Base-by-base conservation (phyloP, 2,329 filamentous ascomycete species). In the Colletotrichum eremochloae region DNA sequence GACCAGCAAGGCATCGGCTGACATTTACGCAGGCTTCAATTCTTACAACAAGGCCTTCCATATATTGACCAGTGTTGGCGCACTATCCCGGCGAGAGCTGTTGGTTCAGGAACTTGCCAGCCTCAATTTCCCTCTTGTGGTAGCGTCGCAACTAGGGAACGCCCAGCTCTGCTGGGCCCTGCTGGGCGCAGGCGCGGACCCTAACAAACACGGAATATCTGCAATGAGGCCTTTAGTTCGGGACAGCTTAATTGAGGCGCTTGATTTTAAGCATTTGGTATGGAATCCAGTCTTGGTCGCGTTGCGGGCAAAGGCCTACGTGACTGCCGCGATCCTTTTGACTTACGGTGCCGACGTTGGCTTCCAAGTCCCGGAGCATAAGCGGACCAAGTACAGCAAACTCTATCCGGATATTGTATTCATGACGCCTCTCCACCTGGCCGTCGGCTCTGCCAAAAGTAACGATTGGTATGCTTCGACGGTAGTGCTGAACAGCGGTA, bases 111-210 rank as follows among this genome's bases (percentile, higher is more conserved):
- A 15, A 15, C 0, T 29, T 5, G 18, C 48, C 48, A 29, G 31
- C 6, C 31, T 50, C 6, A 36, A 52, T n/a, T n/a, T 67, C 1
- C 63, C 63, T 2, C 53, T 67, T 11, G 42, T 60, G n/a, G 42
- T 60, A 60, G 55, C 63, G 18, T 38, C 63, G 3, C 42, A 33
- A 42, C 63, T 67, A 6, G 52, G 63, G 31, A 67, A 60, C 15
- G 42, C 63, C 12, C 20, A 42, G 42, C 31, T 67, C 20, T 67
- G 55, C 42, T 60, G 63, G 63, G 63, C 55, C 14, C 33, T 60
- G 5, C n/a, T 67, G 33, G 63, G 60, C 12, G 31, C 38, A 40
- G 63, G 55, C 14, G 55, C 55, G 8, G 38, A 42, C 24, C 40
- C 63, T 5, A 53, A 63, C 62, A 52, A 69, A 29, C 7, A 31